phyloP scores from a whole-genome alignment of 768 basidiomycete species.

The Pisolithus orientalis region DNA sequence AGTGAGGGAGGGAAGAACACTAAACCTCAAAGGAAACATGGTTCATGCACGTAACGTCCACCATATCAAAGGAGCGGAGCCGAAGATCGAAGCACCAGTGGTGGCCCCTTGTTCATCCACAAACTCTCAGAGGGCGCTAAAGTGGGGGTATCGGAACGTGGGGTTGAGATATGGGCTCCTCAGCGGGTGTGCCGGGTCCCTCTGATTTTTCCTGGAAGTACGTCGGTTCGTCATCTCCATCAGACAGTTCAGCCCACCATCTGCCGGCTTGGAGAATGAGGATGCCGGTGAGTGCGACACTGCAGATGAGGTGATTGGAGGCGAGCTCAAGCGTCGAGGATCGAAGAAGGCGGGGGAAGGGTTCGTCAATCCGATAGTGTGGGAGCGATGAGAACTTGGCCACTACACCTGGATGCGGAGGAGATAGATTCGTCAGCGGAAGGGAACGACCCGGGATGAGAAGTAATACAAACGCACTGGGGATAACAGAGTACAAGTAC shows the following conservation, averaged over 20 bases:
- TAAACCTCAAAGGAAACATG: constrained; percentile 1
- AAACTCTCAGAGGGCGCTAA: background rate
- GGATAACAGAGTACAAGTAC: constrained; percentile 73
- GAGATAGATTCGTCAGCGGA: constrained; percentile 3
- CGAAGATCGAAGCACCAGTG: background rate
- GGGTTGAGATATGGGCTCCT: constrained; percentile 1
- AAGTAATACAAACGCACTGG: constrained; percentile 47
- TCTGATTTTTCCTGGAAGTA: constrained; percentile 26
- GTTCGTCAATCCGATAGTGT: constrained; percentile 41
- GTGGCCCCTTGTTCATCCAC: background rate
- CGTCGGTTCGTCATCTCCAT: constrained; percentile 45
- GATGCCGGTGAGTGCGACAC: constrained; percentile 84
- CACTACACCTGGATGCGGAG: constrained; percentile 40
- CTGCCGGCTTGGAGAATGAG: constrained; percentile 77
- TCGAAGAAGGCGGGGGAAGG: constrained; percentile 59
- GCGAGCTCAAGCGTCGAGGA: constrained; percentile 71
- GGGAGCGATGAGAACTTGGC: constrained; percentile 57
- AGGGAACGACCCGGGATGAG: background rate
- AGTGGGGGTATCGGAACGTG: constrained; percentile 3
- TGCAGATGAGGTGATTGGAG: constrained; percentile 78
- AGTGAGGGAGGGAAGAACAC: constrained; percentile 5
- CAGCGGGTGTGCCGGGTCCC: constrained; percentile 5
- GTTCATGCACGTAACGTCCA: background rate
- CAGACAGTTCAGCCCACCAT: constrained; percentile 77
- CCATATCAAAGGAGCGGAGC: too few relatives aligned